Base-by-base conservation (phyloP, 768 basidiomycete species). In the Coprinopsis cinerea region DNA sequence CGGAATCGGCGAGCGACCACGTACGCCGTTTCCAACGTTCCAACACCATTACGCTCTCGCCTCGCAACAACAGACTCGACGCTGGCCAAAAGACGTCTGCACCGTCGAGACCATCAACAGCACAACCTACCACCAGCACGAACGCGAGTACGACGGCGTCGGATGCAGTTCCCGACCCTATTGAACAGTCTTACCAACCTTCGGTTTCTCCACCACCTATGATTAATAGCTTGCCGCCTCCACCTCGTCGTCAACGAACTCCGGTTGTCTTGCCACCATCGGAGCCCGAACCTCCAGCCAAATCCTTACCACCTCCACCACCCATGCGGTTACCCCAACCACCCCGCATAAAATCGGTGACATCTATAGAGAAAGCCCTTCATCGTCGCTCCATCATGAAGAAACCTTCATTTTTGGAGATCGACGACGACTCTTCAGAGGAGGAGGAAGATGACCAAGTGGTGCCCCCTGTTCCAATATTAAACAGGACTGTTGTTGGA, bases 391-490 rank as follows among this genome's bases (percentile, higher is more conserved):
- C 78, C 5, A 68, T 86, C 52, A 75, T 82, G 67, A 73, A 72
- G 58, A 84, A 85, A 59, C 80, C 85, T 17, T 86, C 84, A 1
- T 88, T 88, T 62, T 67, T 88, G 42, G 83, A 86, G 28, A 84
- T 88, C 51, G 82, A 77, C 49, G 76, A 76, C 40, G 75, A 76
- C 6, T 63, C 63, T 17, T 70, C 73, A 49, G 60, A 61, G 32
- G 66, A 69, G 39, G 59, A 61, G 18, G 63, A 67, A 30, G 45
- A 55, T 9, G 57, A 59, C 20, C 48, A 49, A 41, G 44, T 58
- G 32, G 46, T 49, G n/a, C n/a, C n/a, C n/a, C n/a, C n/a, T n/a
- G n/a, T n/a, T n/a, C n/a, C n/a, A n/a, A n/a, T n/a, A n/a, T n/a
- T n/a, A n/a, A n/a, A n/a, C n/a, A n/a, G n/a, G n/a, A n/a, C n/a